A percentile compares a stretch with the other conserved stretches of the same genome.
phyloP scores from a whole-genome alignment of 768 basidiomycete species.

The Ramaria sp. region DNA sequence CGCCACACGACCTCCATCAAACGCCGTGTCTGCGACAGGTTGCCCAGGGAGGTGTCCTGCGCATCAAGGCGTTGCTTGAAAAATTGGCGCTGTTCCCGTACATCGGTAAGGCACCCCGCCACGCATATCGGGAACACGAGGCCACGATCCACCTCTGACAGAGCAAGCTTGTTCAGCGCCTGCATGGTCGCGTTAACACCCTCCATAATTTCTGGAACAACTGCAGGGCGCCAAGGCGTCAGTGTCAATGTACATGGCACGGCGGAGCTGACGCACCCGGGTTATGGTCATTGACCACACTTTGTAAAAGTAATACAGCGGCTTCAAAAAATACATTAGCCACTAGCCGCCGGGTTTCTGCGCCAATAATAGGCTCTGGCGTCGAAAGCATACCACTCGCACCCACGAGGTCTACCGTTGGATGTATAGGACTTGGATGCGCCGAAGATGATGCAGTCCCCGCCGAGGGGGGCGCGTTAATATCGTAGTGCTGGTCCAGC shows the following conservation, averaged over 20 bases:
- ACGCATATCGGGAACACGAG: slow-evolving; percentile 67
- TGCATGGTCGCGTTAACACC: slow-evolving; percentile 47
- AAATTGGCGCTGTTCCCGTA: slow-evolving; percentile 44
- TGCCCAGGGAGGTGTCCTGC: slow-evolving; percentile 50
- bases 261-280: slow-evolving; percentile 42
- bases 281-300: slow-evolving; percentile 54
- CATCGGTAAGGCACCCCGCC: slow-evolving; percentile 64
- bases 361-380: slow-evolving; percentile 9
- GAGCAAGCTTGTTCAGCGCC: slow-evolving; percentile 40
- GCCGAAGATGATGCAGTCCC: not conserved
- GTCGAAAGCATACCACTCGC: slow-evolving; percentile 8
- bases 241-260: not conserved
- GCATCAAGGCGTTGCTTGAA: slow-evolving; percentile 45
- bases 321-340: slow-evolving; percentile 55
- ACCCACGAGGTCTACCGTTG: slow-evolving; percentile 3
- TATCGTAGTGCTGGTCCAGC: not conserved
- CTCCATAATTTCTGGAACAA: slow-evolving; percentile 57
- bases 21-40: slow-evolving; percentile 43
- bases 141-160: slow-evolving; percentile 53
- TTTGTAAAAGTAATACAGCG: slow-evolving; percentile 58
- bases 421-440: slow-evolving; percentile 4
- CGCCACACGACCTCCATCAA: slow-evolving; percentile 67
- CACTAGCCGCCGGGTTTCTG: slow-evolving; percentile 39
- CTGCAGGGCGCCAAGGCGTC: slow-evolving; percentile 23
- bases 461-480: not conserved